These are phyloP conservation scores for Trichoderma polysporum DNA, from an alignment of 2,329 filamentous ascomycete genomes.

Conservation along the genomic window DNA sequence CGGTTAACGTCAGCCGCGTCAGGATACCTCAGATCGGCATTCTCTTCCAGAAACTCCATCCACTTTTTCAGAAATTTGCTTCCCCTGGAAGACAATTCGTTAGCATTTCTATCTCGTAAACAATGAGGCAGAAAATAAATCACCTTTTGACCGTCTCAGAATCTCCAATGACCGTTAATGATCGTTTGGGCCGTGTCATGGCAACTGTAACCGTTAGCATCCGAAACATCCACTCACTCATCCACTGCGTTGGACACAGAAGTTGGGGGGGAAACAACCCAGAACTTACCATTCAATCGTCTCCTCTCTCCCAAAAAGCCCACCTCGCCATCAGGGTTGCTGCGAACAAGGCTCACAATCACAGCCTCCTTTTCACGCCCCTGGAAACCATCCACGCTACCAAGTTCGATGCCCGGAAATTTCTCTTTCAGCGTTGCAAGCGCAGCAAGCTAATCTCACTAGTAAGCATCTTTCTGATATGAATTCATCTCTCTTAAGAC, in stretches of 20 bases:
- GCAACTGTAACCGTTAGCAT: conserved; percentile 68
- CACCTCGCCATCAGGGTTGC: conserved; percentile 82
- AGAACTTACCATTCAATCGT: conserved; percentile 76
- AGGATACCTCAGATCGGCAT: conserved; percentile 87
- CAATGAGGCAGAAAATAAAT: conserved; percentile 37
- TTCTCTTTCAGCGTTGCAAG: conserved; percentile 77
- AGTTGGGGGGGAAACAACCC: background rate
- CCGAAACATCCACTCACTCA: background rate
- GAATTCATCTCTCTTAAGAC: background rate
- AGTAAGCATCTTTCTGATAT: conserved; percentile 13
- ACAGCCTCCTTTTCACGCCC: conserved; percentile 96
- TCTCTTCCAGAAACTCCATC: conserved; percentile 88
- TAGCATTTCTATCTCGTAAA: background rate
- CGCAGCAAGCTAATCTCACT: conserved; percentile 61
- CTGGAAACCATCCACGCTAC: conserved; percentile 95
- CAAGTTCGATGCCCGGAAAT: conserved; percentile 86
- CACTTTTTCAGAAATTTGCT: conserved; percentile 82
- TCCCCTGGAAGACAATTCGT: conserved; percentile 54
- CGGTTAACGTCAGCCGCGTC: conserved; percentile 52
- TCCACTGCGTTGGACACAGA: background rate
- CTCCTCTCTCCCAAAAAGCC: conserved; percentile 92
- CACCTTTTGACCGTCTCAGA: conserved; percentile 88
- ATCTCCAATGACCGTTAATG: conserved; percentile 88
- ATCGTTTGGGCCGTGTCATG: conserved; percentile 92
- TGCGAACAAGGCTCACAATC: conserved; percentile 88